Base-by-base conservation (phyloP, 2,329 filamentous ascomycete genomes). In the Penicillium olsonii region DNA sequence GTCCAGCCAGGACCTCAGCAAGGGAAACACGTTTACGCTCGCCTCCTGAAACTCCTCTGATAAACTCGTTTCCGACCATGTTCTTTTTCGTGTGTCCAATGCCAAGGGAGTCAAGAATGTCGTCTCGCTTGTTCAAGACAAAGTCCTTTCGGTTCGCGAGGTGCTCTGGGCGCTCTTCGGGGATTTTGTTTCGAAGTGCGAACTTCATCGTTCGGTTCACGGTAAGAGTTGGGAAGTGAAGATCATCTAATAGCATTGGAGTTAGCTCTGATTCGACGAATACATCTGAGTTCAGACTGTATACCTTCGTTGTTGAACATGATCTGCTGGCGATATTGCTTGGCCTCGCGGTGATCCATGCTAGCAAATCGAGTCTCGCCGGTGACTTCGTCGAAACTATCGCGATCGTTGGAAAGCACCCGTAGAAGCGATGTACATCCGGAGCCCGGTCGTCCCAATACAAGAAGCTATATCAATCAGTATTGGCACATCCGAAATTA, bases 181-280 rank as follows among this genome's bases (percentile, higher is more conserved):
- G 67, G 2, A 68, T 41, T 20, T 69, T 69, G 44, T 68, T 84
- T 27, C 83, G 79, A 1, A 87, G 77, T 0, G 88, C 88, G 59
- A 91, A 91, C 48, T 83, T 79, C 14, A 92, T 77, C 0, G 88
- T 91, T 49, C 88, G 80, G 1, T 87, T 85, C 4, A 91, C 86
- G 0, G 84, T 90, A 17, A 92, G 72, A 4, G 87, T 85, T 0
- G 88, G 84, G 55, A 90, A 91, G 62, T 90, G 87, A 18, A 85
- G 75, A 62, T 90, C 87, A 17, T 85, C 83, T 63, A 18, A 4
- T 2, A 17, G 18, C 14, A 10, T 3, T 19, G 8, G 3, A 11
- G 20, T 43, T 10, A 46, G 27, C 4, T 5, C 12, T 26, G 10
- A n/a, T 9, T 9, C 12, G 4, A 9, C 11, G 1, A 0, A n/a